Conservation (phyloP, 176 grass and related monocot species). For the Oryza glumipatula region DNA sequence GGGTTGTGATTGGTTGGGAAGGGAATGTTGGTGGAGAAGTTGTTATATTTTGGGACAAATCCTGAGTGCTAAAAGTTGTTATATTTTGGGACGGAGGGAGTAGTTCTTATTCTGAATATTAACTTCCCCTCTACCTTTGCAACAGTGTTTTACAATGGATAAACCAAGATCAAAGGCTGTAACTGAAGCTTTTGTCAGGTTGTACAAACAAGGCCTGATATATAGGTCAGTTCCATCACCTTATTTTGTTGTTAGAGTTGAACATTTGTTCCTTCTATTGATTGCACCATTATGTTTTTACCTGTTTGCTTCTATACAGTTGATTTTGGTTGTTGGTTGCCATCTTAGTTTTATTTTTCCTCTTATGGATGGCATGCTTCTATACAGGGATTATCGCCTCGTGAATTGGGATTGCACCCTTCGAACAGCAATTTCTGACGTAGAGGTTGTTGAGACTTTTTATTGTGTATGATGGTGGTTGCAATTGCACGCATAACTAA, state of each 20-base stretch:
- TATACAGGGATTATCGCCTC: constrained; percentile 56
- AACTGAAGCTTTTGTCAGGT: constrained; percentile 79
- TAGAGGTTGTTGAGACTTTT: constrained; percentile 31
- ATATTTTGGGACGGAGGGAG: no score
- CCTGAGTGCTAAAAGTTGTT: no score
- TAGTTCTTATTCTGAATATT: neutral
- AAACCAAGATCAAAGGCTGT: constrained; percentile 68
- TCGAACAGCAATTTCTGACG: constrained; percentile 81
- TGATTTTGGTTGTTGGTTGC: no score
- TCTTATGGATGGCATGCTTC: neutral
- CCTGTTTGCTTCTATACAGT: no score
- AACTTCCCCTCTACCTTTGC: constrained; percentile 16
- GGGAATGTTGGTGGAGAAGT: no score
- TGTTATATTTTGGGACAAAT: no score
- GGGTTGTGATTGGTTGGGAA: no score
- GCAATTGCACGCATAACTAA: neutral
- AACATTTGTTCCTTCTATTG: neutral
- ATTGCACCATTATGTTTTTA: neutral
- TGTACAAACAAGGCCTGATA: constrained; percentile 69
- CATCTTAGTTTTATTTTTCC: neutral
- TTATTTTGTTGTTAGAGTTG: constrained; percentile 11
- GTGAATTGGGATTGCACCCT: constrained; percentile 94
- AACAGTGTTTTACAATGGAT: constrained; percentile 77
- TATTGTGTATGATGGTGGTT: neutral
- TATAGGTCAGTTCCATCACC: constrained; percentile 62